Evolutionary conservation across 805 yeast genomes (phyloP).

Genomic region (Wickerhamiella spandovensis): DNA sequence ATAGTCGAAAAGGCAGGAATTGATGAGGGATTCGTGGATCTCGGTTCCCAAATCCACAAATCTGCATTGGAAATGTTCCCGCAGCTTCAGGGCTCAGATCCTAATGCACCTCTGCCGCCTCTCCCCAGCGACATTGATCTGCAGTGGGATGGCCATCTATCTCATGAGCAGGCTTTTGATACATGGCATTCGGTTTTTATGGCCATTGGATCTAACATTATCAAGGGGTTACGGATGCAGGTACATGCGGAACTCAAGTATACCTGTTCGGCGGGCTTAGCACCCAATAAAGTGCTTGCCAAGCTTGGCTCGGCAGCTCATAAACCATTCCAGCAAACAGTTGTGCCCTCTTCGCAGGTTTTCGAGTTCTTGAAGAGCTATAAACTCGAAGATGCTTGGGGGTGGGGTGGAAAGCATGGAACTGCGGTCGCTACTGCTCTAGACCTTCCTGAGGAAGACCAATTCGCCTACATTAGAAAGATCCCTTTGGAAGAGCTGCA

Average conservation of each 20-base stretch:
- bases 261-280: conserved; percentile 83
- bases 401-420: conserved; percentile 86
- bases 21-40: conserved; percentile 81
- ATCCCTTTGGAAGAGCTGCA: conserved; percentile 31
- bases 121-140: conserved; percentile 7
- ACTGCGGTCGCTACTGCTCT: conserved; percentile 38
- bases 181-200: conserved; percentile 80
- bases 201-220: conserved; percentile 50
- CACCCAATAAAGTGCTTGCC: conserved; percentile 62
- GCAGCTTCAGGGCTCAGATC: conserved; percentile 26
- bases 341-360: conserved; percentile 40
- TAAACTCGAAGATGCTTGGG: conserved; percentile 66
- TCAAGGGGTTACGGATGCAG: conserved; percentile 38
- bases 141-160: conserved; percentile 23
- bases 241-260: conserved; percentile 51
- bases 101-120: conserved; percentile 7
- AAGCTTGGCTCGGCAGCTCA: conserved; percentile 75
- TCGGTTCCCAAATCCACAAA: conserved; percentile 50
- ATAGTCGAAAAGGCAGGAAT: conserved; percentile 87
- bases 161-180: conserved; percentile 7
- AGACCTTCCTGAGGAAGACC: conserved; percentile 35
- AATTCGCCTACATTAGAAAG: conserved; percentile 39
- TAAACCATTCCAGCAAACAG: conserved; percentile 81
- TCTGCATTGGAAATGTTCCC: conserved; percentile 38
- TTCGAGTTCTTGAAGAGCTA: conserved; percentile 43